These are phyloP conservation scores for Nidularia sp. DNA, from an alignment of 768 basidiomycete genomes.

Conservation along the genomic window DNA sequence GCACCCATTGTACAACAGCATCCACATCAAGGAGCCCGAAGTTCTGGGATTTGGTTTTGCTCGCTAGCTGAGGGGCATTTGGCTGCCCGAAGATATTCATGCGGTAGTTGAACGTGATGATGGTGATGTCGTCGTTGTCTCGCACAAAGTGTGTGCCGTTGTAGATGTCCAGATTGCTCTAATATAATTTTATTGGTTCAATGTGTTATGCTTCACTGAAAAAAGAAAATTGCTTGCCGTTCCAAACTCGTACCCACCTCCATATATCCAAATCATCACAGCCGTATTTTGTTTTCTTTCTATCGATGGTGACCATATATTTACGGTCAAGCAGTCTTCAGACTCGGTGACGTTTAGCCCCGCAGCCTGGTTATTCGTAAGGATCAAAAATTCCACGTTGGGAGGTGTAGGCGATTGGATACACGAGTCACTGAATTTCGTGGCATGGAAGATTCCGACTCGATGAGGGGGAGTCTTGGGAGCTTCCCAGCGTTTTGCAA, in stretches of 20 bases:
- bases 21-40: constrained; percentile 33
- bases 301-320: constrained; percentile 31
- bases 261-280: constrained; percentile 32
- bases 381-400: constrained; percentile 16
- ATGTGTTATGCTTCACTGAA: not conserved
- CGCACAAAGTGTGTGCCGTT: constrained; percentile 24
- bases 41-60: constrained; percentile 21
- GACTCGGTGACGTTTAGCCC: constrained; percentile 22
- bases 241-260: constrained; percentile 30
- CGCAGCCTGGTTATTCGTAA: constrained; percentile 13
- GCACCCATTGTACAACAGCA: constrained; percentile 44
- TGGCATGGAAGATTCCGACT: constrained; percentile 14
- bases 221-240: constrained; percentile 16
- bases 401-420: constrained; percentile 14
- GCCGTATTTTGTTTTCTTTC: constrained; percentile 27
- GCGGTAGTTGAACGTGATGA: constrained; percentile 35
- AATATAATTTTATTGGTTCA: not conserved
- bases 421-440: constrained; percentile 24
- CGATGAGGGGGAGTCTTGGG: constrained; percentile 18
- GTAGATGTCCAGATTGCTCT: constrained; percentile 24
- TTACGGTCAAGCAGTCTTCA: constrained; percentile 31
- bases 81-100: constrained; percentile 35
- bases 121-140: constrained; percentile 26
- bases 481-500: constrained; percentile 26
- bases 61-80: constrained; percentile 29